Evolutionary conservation across 2,329 filamentous ascomycete genomes (phyloP), one percentile per base, ranked within the genome.

Genomic region (Aspergillus oerlinghausenensis): DNA sequence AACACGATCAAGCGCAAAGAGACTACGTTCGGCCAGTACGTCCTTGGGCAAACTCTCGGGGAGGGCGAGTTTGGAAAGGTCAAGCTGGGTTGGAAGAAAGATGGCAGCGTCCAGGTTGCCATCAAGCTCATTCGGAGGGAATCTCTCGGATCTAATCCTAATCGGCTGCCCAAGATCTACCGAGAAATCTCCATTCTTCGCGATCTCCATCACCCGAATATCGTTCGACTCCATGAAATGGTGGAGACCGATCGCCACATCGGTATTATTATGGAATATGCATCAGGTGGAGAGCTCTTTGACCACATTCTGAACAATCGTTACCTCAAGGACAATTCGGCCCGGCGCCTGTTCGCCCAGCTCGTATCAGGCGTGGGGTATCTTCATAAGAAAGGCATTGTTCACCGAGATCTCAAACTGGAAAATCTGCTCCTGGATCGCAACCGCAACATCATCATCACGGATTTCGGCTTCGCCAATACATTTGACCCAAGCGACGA

Each of bases 61-160:
- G 94, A 99, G 78, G 94, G 94, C 60, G 94, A 99, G 75, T 99
- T 99, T 72, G 94, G 94, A 63, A 99, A 99, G 73, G 94, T 99
- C 67, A 97, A 97, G 75, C 86, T 97, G 69, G 94, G 94, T 26
- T 99, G 94, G 94, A 97, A 97, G 75, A 89, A 91, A 72, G 92
- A 96, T 74, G 92, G 92, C 58, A 92, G 88, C 62, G 89, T 96
- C 51, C 88, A 93, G 82, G 94, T 99, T 65, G 94, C 94, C 60
- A 97, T 99, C 80, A 99, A 99, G 76, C 85, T 97, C 63, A 97
- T 99, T 72, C 89, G 94, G 68, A 87, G 93, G 65, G 94, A 99
- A 70, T 90, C 85, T 21, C 84, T 99, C 42, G 92, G 92, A 49
- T 87, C 85, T 61, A 97, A 97, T 71, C 90, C 92, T 3, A 91